These are phyloP conservation scores for Ogataea minuta DNA, from an alignment of 805 yeast genomes.

Conservation along the genomic window DNA sequence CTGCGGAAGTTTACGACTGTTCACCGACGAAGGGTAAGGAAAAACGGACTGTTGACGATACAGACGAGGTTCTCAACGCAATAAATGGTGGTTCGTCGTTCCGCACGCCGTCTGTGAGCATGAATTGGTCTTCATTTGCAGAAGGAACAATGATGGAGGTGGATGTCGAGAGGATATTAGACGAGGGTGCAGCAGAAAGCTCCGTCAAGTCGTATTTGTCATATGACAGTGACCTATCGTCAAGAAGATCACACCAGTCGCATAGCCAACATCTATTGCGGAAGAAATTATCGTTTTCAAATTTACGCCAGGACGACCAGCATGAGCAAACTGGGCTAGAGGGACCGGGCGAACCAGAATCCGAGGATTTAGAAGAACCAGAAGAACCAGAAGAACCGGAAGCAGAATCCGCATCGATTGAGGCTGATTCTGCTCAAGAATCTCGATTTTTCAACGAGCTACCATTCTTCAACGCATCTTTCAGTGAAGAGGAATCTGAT, in stretches of 20 bases:
- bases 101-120: conserved; percentile 34
- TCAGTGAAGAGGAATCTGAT: conserved; percentile 11
- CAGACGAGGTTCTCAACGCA: conserved; percentile 18
- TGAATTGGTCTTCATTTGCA: conserved; percentile 37
- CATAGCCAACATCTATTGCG: conserved; percentile 10
- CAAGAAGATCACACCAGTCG: conserved; percentile 1
- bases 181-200: conserved; percentile 16
- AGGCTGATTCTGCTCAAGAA: conserved; percentile 21
- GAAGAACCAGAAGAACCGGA: conserved; percentile 5
- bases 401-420: conserved; percentile 18
- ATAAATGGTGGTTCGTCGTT: conserved; percentile 31
- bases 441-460: conserved; percentile 25
- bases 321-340: not conserved
- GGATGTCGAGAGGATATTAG: conserved; percentile 23
- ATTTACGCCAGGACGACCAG: conserved; percentile 2
- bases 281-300: conserved; percentile 7
- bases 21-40: conserved; percentile 22
- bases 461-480: conserved; percentile 25
- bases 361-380: conserved; percentile 5
- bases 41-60: conserved; percentile 10
- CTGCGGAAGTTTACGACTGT: conserved; percentile 6
- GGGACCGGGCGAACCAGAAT: not conserved
- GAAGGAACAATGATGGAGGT: conserved; percentile 14
- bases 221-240: conserved; percentile 7
- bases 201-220: conserved; percentile 6